These are phyloP conservation scores for Inga leiocalycina DNA, from an alignment of 306 rosid genomes.

Conservation along the genomic window DNA sequence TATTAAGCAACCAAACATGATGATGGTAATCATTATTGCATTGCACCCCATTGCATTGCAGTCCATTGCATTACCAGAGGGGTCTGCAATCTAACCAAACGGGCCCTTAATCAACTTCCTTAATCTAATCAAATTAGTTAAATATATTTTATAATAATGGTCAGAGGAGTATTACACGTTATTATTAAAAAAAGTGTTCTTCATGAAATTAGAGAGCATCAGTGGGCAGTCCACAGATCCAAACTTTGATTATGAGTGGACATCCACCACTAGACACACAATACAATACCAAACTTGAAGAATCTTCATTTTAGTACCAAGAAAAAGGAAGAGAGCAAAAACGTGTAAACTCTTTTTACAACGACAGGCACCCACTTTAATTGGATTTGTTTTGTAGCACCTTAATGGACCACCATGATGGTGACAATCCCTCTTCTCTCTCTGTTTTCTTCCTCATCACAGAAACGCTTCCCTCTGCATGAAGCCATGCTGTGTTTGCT, in stretches of 20 bases:
- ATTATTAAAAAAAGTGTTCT: not conserved
- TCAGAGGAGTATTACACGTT: not conserved
- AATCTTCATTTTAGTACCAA: not conserved
- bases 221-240: constrained; percentile 34
- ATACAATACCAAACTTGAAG: not conserved
- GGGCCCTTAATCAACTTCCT: too few relatives aligned
- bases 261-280: not conserved
- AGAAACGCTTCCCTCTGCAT: not conserved
- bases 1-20: too few relatives aligned
- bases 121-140: too few relatives aligned
- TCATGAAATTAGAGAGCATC: constrained; percentile 18
- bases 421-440: constrained; percentile 4
- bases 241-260: constrained; percentile 19
- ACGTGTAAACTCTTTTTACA: not conserved
- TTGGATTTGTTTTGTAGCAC: not conserved
- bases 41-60: too few relatives aligned
- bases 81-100: too few relatives aligned
- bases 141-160: too few relatives aligned
- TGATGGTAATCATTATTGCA: too few relatives aligned
- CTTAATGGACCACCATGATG: constrained; percentile 24
- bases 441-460: not conserved
- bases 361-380: not conserved
- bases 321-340: not conserved
- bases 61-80: too few relatives aligned
- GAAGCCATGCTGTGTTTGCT: not conserved